Conservation (phyloP, 805 yeast species). For the Zygoascus biomembranicola region DNA sequence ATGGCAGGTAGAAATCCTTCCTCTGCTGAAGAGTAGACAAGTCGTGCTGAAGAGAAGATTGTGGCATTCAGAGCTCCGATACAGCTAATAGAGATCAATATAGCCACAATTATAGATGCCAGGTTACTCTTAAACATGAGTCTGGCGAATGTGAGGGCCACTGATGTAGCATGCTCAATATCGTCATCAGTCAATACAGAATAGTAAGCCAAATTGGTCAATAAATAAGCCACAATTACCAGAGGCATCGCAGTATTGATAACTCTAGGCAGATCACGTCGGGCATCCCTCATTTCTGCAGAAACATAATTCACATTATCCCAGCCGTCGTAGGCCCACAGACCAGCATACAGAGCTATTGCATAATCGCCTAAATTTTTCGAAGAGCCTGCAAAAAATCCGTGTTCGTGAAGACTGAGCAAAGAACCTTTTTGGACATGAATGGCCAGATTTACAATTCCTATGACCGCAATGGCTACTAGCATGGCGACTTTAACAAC, state of each 20-base stretch:
- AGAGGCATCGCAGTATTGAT: conserved; percentile 34
- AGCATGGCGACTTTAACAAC: conserved; percentile 28
- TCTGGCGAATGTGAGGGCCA: conserved; percentile 29
- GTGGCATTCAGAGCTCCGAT: conserved; percentile 36
- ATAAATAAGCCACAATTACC: conserved; percentile 29
- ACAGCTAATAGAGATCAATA: conserved; percentile 32
- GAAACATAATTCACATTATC: conserved; percentile 35
- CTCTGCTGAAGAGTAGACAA: conserved; percentile 30
- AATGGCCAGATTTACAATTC: conserved; percentile 18
- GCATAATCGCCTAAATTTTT: conserved; percentile 25
- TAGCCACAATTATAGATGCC: conserved; percentile 26
- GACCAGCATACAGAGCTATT: conserved; percentile 33
- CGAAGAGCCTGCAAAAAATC: conserved; percentile 24
- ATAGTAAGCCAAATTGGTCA: conserved; percentile 34
- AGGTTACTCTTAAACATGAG: conserved; percentile 13
- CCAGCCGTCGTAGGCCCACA: conserved; percentile 41
- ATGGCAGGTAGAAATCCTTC: conserved; percentile 27
- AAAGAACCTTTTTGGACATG: conserved; percentile 20
- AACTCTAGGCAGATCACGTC: conserved; percentile 31
- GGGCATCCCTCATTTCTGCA: conserved; percentile 33
- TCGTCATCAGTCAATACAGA: conserved; percentile 70
- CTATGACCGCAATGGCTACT: conserved; percentile 24
- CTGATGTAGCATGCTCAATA: conserved; percentile 27
- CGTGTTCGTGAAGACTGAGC: not conserved
- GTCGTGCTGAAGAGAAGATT: conserved; percentile 28